A percentile compares a stretch with the other conserved stretches of the same genome.
Conservation (phyloP, 441 rosid species). For the Pelargonium myrrhifolium region DNA sequence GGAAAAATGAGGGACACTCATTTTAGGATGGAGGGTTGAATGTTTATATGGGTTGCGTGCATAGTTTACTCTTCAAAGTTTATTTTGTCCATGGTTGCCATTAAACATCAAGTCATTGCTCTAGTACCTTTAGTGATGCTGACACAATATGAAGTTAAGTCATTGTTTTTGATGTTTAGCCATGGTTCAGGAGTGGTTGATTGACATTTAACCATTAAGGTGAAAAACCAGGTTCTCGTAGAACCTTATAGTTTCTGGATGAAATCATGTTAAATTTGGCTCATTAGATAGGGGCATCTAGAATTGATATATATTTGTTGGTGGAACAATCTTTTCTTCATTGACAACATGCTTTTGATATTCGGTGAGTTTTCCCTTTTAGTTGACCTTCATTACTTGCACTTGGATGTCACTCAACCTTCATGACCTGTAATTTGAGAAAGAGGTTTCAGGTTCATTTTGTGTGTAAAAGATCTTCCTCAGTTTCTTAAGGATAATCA, state of each 20-base stretch:
- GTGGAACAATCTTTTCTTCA: background rate
- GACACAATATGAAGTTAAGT: background rate
- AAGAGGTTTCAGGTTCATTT: too few species aligned
- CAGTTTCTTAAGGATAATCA: background rate
- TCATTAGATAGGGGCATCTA: background rate
- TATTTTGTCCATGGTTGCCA: background rate
- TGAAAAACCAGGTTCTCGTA: background rate
- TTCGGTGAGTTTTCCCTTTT: background rate
- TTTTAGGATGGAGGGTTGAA: too few species aligned
- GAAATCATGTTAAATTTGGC: background rate
- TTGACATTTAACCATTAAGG: background rate
- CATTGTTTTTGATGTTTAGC: background rate
- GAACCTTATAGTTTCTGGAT: background rate
- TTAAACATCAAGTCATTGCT: background rate
- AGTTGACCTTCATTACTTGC: conserved; percentile 1
- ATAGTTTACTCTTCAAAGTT: background rate
- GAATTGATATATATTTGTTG: background rate
- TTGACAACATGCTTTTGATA: background rate
- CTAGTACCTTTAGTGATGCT: background rate
- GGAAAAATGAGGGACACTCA: too few species aligned
- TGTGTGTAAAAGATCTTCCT: background rate
- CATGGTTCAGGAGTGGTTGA: background rate
- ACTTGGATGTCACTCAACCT: background rate
- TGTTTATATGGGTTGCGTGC: background rate
- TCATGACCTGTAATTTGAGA: background rate